Evolutionary conservation across 768 basidiomycete species (phyloP).

Genomic region (Grammothele lineata): DNA sequence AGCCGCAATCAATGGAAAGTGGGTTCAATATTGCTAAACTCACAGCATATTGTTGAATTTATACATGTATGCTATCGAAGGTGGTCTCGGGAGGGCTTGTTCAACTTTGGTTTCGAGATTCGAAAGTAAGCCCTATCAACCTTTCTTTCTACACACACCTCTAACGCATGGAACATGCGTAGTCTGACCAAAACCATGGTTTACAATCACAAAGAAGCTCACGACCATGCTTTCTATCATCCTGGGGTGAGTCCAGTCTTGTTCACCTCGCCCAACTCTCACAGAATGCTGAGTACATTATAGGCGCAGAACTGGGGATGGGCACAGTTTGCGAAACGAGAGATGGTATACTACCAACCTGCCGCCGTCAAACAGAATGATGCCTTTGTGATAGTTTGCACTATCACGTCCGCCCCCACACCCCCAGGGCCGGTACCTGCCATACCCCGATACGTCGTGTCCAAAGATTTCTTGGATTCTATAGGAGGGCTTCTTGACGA

Average conservation of each 20-base stretch:
- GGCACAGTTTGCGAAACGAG: constrained; percentile 78
- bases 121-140: constrained; percentile 53
- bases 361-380: constrained; percentile 51
- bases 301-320: constrained; percentile 89
- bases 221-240: constrained; percentile 74
- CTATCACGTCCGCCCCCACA: constrained; percentile 64
- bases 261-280: too few relatives aligned
- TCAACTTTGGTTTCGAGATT: constrained; percentile 81
- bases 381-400: constrained; percentile 73
- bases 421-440: constrained; percentile 42
- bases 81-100: constrained; percentile 84
- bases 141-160: not conserved
- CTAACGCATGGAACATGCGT: not conserved
- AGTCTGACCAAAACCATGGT: constrained; percentile 45
- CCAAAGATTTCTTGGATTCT: constrained; percentile 61
- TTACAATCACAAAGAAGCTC: constrained; percentile 71
- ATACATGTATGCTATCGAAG: too few relatives aligned
- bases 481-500: constrained; percentile 77
- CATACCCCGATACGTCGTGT: constrained; percentile 51
- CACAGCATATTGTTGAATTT: too few relatives aligned
- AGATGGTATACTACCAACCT: constrained; percentile 60
- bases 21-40: too few relatives aligned
- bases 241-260: constrained; percentile 13
- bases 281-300: not conserved
- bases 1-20: constrained; percentile 57